Base-by-base conservation (phyloP, 208 protist species). In the Wallacemonas sp. region DNA sequence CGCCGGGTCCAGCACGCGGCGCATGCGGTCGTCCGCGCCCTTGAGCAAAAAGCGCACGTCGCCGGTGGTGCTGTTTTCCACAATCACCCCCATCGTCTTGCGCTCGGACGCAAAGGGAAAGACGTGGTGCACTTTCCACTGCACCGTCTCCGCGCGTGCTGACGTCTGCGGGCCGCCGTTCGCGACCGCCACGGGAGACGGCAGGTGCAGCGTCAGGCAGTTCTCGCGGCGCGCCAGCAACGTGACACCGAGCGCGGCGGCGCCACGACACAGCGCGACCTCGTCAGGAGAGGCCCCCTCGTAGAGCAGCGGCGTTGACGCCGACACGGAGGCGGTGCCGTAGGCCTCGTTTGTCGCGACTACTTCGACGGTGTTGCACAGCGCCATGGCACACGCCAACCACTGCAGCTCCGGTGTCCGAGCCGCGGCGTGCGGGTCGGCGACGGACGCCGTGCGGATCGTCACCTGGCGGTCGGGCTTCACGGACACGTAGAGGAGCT, bases 201-300 rank as follows among this genome's bases (percentile, higher is more conserved):
- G 68, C 31, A 85, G 63, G 42, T 63, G 61, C 49, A 93, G 66
- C 29, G 72, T 61, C 1, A 62, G 62, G 2, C 63, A 31, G 8
- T 65, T 18, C 31, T 77, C 55, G 32, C 69, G 71, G n/a, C 86
- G 80, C 8, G 32, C 20, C 10, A 68, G 44, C 4, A 97, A 67
- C 20, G 64, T 52, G 11, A 97, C 81, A 23, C 82, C 77, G 0
- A 97, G 65, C 26, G 79, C 68, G 3, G 65, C 67, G 38, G 86
- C 81, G 29, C 88, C 95, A 20, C 54, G 54, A 59, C 97, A 95
- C 16, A 99, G 77, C n/a, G 95, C 94, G 29, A 90, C 82, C 72
- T 99, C 97, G 70, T 99, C 97, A 5, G 97, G 96, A n/a, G 94
- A 98, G 20, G 93, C 75, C 16, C 89, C 79, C 66, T 95, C 81